Evolutionary conservation across 768 basidiomycete genomes (phyloP), one percentile per base, ranked within the genome.

Genomic region (Thelephora ganbajun): DNA sequence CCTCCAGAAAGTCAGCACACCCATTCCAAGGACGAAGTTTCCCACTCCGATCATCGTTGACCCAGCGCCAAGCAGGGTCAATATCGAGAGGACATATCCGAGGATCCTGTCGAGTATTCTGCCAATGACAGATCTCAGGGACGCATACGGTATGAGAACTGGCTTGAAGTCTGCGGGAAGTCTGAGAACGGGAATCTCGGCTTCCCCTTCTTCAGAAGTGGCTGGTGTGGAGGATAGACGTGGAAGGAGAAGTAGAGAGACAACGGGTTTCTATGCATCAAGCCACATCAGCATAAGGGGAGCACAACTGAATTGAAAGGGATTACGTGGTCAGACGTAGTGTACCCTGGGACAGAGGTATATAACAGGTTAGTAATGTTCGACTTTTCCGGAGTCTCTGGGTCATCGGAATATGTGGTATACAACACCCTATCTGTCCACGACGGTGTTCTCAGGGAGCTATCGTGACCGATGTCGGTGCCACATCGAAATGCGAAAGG

Each of bases 341-440:
- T 85, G 62, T 92, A 88, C 0, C 83, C 79, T 12, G 83, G 85
- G 52, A 91, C 72, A 34, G 79, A 77, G 1, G 84, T 85, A 59
- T 93, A 93, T 44, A 88, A 59, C 16, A 86, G 49, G 51, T 82
- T 85, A 2, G 61, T 70, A 51, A 85, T 77, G 49, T 70, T 57
- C 1, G 82, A 77, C 34, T 66, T 56, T 9, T 73, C 66, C 6
- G 69, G 68, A 6, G 61, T 61, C 48, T 72, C 68, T 1, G 76
- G 74, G 2, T 72, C 73, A 60, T 88, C 86, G 18, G 72, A 72
- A 58, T 79, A 69, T 5, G 86, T 87, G 11, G 86, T 72, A 57
- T 90, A 96, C 57, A 97, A 67, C 39, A 98, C 75, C 41, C 94
- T 74, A 63, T 98, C 94, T 23, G 92, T 96, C 86, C 90, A 98